These are phyloP conservation scores for Globisporangium rhizosaccharum DNA, from an alignment of 352 stramenopile genomes.

Conservation along the genomic window DNA sequence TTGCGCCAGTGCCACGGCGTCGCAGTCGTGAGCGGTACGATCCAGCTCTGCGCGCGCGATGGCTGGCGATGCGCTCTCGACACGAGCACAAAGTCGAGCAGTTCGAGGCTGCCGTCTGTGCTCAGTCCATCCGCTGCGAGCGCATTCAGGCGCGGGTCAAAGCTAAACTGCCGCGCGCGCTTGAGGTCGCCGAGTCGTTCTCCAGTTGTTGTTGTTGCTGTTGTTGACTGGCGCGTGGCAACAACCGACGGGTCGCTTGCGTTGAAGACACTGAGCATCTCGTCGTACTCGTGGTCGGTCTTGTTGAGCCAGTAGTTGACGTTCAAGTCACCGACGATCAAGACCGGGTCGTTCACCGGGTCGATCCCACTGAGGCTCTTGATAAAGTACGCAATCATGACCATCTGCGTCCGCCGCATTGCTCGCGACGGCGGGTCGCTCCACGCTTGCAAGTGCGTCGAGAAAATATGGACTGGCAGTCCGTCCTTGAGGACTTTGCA, in stretches of 20 bases:
- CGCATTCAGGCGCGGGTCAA: constrained; percentile 66
- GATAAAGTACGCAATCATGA: constrained; percentile 57
- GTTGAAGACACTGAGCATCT: constrained; percentile 68
- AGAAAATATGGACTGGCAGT: constrained; percentile 66
- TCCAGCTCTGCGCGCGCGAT: constrained; percentile 42
- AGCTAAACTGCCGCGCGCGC: constrained; percentile 47
- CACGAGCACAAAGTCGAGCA: constrained; percentile 72
- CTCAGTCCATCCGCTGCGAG: constrained; percentile 59
- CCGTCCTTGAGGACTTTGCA: constrained; percentile 78
- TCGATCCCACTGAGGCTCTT: constrained; percentile 47
- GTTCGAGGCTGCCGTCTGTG: constrained; percentile 65
- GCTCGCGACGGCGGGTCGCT: constrained; percentile 50
- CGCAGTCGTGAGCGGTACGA: constrained; percentile 46
- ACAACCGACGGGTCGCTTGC: constrained; percentile 41
- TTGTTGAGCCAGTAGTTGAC: constrained; percentile 76
- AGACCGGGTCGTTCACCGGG: constrained; percentile 43
- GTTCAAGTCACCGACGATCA: constrained; percentile 69
- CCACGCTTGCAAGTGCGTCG: constrained; percentile 74
- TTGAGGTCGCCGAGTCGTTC: constrained; percentile 22
- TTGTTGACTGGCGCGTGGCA: background rate
- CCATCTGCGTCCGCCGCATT: constrained; percentile 62
- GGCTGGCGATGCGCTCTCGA: constrained; percentile 55
- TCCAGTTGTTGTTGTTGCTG: constrained; percentile 4
- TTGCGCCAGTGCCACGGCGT: constrained; percentile 58
- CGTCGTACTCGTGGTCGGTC: constrained; percentile 70